Percentiles rank a stretch among this genome's conserved stretches.
Conservation (phyloP, 83 land plant species). For the Diphasiastrum complanatum region DNA sequence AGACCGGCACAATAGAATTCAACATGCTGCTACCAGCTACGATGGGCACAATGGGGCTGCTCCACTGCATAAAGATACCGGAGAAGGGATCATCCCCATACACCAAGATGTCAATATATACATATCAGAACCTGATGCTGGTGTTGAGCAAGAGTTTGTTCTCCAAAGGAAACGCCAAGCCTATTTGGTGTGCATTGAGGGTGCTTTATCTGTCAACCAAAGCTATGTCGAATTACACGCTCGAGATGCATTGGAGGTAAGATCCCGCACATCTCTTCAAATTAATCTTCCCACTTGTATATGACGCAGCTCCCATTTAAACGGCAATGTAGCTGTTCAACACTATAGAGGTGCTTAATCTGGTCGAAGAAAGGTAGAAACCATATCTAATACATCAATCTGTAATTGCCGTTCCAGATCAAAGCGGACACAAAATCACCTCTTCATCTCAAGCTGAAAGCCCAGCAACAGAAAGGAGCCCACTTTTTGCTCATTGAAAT, state of each 20-base stretch:
- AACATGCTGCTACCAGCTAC: slow-evolving; percentile 29
- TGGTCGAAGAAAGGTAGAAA: no score
- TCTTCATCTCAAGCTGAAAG: slow-evolving; percentile 13
- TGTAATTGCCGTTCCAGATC: slow-evolving; percentile 6
- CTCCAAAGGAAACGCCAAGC: slow-evolving; percentile 24
- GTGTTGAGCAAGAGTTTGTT: slow-evolving; percentile 14
- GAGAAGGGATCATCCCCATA: slow-evolving; percentile 29
- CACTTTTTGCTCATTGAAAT: slow-evolving; percentile 28
- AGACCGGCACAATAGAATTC: slow-evolving; percentile 33
- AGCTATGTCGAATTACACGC: neutral
- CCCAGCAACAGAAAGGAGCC: slow-evolving; percentile 9
- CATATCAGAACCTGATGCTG: slow-evolving; percentile 26
- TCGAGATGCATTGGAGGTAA: slow-evolving; percentile 34
- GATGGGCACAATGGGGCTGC: neutral
- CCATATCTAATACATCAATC: no score
- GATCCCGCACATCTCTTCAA: neutral
- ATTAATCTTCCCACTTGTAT: neutral
- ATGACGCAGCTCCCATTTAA: neutral
- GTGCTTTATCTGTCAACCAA: slow-evolving; percentile 20
- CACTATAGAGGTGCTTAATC: no score
- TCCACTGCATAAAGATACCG: slow-evolving; percentile 11
- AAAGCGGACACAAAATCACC: slow-evolving; percentile 12
- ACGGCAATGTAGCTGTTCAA: no score
- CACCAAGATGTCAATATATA: slow-evolving; percentile 33
- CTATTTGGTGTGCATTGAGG: slow-evolving; percentile 35